These are phyloP conservation scores for Obelidium mucronatum DNA, from an alignment of 192 early-diverging fungal species.

Conservation along the genomic window DNA sequence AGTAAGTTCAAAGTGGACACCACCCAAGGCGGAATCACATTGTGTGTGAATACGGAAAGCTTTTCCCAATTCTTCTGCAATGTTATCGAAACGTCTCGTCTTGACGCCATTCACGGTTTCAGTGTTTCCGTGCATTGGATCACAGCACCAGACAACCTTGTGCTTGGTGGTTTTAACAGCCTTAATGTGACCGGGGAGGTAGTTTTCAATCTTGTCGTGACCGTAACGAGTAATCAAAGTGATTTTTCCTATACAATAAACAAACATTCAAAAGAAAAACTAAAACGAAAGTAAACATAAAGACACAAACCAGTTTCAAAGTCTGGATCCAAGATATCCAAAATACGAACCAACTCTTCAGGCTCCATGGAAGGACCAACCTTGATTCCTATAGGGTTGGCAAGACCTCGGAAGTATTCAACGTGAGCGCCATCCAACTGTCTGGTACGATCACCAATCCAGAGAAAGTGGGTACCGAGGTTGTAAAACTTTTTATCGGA, in stretches of 20 bases:
- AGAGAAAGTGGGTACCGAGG: slow-evolving; percentile 94
- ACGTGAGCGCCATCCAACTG: slow-evolving; percentile 95
- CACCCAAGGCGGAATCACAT: slow-evolving; percentile 76
- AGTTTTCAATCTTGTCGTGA: slow-evolving; percentile 79
- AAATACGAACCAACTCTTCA: slow-evolving; percentile 79
- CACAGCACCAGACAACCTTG: slow-evolving; percentile 91
- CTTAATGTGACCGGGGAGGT: slow-evolving; percentile 85
- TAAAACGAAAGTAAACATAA: neutral
- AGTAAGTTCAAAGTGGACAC: slow-evolving; percentile 97
- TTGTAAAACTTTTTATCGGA: slow-evolving; percentile 75
- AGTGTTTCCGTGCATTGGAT: slow-evolving; percentile 99
- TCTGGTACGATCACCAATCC: slow-evolving; percentile 98
- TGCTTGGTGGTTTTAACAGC: slow-evolving; percentile 89
- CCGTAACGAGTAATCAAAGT: slow-evolving; percentile 97
- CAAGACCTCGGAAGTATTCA: slow-evolving; percentile 97
- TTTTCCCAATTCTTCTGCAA: slow-evolving; percentile 84
- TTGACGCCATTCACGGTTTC: slow-evolving; percentile 86
- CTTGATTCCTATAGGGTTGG: slow-evolving; percentile 97
- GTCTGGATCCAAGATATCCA: slow-evolving; percentile 88
- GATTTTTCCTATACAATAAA: slow-evolving; percentile 73
- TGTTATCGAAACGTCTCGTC: slow-evolving; percentile 90
- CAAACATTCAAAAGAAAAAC: neutral
- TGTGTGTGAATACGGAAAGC: slow-evolving; percentile 85
- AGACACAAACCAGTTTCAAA: slow-evolving; percentile 65
- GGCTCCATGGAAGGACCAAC: slow-evolving; percentile 92